Percentiles rank a stretch among this genome's conserved stretches.
Conservation (phyloP, 164 flowering plant genomes). For the Kingdonia uniflora region DNA sequence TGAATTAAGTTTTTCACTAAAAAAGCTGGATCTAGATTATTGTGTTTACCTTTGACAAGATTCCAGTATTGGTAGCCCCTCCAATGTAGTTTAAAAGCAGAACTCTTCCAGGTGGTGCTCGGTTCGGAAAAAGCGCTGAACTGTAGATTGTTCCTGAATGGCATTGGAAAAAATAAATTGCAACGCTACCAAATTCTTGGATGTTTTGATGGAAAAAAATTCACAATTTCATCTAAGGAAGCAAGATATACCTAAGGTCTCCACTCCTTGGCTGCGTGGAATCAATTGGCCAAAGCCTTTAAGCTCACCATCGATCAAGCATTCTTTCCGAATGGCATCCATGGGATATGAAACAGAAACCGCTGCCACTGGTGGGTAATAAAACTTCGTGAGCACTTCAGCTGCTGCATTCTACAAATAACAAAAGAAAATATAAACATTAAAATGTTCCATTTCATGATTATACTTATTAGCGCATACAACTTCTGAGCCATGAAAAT, state of each 20-base stretch:
- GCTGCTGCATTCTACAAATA: conserved; percentile 62
- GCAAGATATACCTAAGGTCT: conserved; percentile 59
- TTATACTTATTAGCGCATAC: too few relatives aligned
- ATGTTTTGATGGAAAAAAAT: too few relatives aligned
- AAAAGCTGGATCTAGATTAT: too few relatives aligned
- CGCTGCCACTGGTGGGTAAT: conserved; percentile 94
- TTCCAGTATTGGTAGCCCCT: conserved; percentile 86
- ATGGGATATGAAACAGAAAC: conserved; percentile 81
- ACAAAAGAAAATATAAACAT: background rate
- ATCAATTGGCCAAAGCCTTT: conserved; percentile 98
- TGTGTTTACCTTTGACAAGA: conserved; percentile 53
- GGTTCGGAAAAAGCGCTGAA: conserved; percentile 88
- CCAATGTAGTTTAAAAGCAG: conserved; percentile 89
- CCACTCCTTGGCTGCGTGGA: conserved; percentile 96
- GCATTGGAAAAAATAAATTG: background rate
- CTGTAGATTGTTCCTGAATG: conserved; percentile 88
- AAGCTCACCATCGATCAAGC: conserved; percentile 81
- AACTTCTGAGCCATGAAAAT: too few relatives aligned
- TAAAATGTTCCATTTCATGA: too few relatives aligned
- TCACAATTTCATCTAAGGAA: background rate
- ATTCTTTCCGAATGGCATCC: conserved; percentile 66
- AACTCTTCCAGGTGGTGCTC: conserved; percentile 84
- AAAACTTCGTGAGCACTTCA: conserved; percentile 71
- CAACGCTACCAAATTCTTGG: too few relatives aligned
- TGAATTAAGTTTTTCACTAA: too few relatives aligned